A percentile compares a stretch with the other conserved stretches of the same genome.
These are phyloP conservation scores for Xylariaceae sp. DNA, from an alignment of 2,329 filamentous ascomycete species.

Conservation along the genomic window DNA sequence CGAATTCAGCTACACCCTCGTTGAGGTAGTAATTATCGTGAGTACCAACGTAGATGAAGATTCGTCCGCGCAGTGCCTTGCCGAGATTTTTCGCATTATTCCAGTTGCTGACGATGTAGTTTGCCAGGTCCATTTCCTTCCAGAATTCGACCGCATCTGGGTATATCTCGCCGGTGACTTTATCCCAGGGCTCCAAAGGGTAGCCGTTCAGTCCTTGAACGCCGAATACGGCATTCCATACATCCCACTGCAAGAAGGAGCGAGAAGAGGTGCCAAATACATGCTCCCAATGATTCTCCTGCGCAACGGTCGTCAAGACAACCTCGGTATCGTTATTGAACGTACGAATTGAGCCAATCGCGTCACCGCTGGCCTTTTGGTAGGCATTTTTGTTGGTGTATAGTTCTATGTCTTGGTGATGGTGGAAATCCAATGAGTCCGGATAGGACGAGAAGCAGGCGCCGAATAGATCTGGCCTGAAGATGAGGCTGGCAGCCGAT, in stretches of 20 bases:
- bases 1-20: constrained; percentile 30
- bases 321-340: constrained; percentile 17
- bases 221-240: constrained; percentile 35
- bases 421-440: constrained; percentile 32
- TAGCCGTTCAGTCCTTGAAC: constrained; percentile 32
- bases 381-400: constrained; percentile 35
- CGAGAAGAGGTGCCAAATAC: constrained; percentile 34
- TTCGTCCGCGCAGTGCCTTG: constrained; percentile 25
- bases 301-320: constrained; percentile 24
- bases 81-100: constrained; percentile 25
- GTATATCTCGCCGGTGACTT: constrained; percentile 36
- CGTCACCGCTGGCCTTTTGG: constrained; percentile 15
- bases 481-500: constrained; percentile 31
- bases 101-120: constrained; percentile 32
- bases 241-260: constrained; percentile 33
- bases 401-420: constrained; percentile 32
- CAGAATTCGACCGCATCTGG: constrained; percentile 30
- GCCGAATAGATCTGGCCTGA: constrained; percentile 35
- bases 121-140: constrained; percentile 28
- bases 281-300: constrained; percentile 37
- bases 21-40: constrained; percentile 35
- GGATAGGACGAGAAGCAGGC: constrained; percentile 36
- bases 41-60: constrained; percentile 33
- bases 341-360: constrained; percentile 28
- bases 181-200: constrained; percentile 36